Evolutionary conservation across 495 filamentous ascomycete genomes (phyloP).

Genomic region (Tuber calosporum): DNA sequence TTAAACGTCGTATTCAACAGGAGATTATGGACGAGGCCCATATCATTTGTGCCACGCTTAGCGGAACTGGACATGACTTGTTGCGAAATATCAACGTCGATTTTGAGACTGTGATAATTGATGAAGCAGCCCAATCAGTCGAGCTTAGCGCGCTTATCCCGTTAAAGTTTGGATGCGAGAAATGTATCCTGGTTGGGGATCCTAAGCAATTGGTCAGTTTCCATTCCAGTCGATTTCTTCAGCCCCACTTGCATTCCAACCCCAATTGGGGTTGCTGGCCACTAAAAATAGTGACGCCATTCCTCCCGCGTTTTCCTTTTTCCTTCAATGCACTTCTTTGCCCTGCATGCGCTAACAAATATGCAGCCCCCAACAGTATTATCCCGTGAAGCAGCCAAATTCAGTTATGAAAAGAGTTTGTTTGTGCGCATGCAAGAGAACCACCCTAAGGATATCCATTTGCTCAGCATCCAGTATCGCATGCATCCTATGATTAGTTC

Average conservation of each 20-base stretch:
- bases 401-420: conserved; percentile 93
- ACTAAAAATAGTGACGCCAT: background rate
- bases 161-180: conserved; percentile 92
- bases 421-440: conserved; percentile 97
- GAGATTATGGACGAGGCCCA: conserved; percentile 82
- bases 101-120: conserved; percentile 96
- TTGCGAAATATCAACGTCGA: conserved; percentile 90
- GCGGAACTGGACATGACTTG: conserved; percentile 94
- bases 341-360: background rate
- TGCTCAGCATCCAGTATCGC: conserved; percentile 93
- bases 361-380: conserved; percentile 75
- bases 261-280: conserved; percentile 4
- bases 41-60: conserved; percentile 90
- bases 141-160: conserved; percentile 95
- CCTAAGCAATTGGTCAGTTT: conserved; percentile 68
- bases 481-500: conserved; percentile 94
- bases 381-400: conserved; percentile 82
- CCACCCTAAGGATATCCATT: conserved; percentile 78
- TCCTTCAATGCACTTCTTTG: background rate
- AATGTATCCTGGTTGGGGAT: conserved; percentile 95
- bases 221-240: background rate
- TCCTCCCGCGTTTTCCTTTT: background rate
- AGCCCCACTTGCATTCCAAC: conserved; percentile 12
- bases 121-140: conserved; percentile 96
- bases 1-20: conserved; percentile 75